Evolutionary conservation across 148 eudicot species (phyloP).

Genomic region (Talinum fruticosum): DNA sequence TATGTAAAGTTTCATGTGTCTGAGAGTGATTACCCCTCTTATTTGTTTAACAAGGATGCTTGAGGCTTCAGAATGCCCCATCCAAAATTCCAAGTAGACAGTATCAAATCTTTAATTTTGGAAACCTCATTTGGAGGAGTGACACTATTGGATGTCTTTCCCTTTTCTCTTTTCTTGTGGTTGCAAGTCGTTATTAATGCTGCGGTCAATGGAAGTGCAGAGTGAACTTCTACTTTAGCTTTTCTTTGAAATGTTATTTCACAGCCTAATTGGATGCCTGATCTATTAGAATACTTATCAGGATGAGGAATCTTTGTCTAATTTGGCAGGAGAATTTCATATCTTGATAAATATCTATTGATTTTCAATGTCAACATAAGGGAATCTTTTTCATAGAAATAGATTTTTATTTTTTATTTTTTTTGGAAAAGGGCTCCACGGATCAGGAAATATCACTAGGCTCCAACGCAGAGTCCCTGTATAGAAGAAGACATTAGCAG

Average conservation of each 20-base stretch:
- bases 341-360: conserved; percentile 21
- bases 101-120: background rate
- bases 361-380: background rate
- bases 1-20: too few relatives aligned
- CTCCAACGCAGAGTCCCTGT: background rate
- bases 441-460: conserved; percentile 4
- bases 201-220: background rate
- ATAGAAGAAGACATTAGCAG: background rate
- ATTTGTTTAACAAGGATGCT: background rate
- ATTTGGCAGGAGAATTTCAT: conserved; percentile 25
- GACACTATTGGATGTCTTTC: background rate
- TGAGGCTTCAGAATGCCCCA: background rate
- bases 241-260: conserved; percentile 13
- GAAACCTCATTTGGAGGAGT: background rate
- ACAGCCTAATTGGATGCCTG: conserved; percentile 15
- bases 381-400: conserved; percentile 6
- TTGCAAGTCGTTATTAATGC: background rate
- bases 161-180: background rate
- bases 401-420: background rate
- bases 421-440: conserved; percentile 17
- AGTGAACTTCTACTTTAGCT: conserved; percentile 8
- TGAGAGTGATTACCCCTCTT: too few relatives aligned
- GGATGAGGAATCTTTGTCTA: conserved; percentile 29
- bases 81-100: background rate
- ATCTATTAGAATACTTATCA: conserved; percentile 23